Percentiles rank a stretch among this genome's conserved stretches.
phyloP scores from a whole-genome alignment of 2,329 filamentous ascomycete species.

The Macrophomina tecta region DNA sequence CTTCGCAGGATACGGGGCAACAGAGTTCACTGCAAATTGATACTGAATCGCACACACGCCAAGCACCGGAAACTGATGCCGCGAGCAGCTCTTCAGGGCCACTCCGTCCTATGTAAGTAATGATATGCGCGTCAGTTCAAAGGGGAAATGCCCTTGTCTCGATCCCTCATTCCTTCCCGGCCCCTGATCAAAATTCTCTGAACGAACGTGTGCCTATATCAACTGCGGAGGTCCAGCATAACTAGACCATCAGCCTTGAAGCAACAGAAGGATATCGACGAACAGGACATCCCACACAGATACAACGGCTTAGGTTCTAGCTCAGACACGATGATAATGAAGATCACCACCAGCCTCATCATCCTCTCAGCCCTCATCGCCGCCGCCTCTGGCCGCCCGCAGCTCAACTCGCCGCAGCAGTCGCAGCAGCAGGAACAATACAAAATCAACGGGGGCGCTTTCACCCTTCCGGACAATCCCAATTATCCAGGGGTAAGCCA shows the following conservation, averaged over 20 bases:
- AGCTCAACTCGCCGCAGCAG: neutral
- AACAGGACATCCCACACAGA: no score
- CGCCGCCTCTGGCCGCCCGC: neutral
- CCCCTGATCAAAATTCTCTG: no score
- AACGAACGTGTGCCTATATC: no score
- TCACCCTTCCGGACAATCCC: neutral
- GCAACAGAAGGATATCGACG: no score
- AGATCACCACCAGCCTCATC: neutral
- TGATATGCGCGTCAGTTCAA: no score
- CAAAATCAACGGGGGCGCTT: neutral
- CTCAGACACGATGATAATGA: neutral
- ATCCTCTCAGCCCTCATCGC: neutral
- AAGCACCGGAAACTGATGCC: neutral
- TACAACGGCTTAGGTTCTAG: no score
- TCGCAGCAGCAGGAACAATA: neutral
- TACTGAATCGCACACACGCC: neutral
- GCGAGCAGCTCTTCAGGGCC: neutral
- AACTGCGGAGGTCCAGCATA: no score
- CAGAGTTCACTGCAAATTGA: neutral
- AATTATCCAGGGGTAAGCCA: neutral
- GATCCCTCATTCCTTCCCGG: no score
- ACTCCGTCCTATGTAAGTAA: neutral
- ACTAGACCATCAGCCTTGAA: no score
- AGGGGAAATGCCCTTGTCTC: no score
- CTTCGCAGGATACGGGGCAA: neutral